Base-by-base conservation (phyloP, 2,329 filamentous ascomycete species). In the Helotiales sp. region DNA sequence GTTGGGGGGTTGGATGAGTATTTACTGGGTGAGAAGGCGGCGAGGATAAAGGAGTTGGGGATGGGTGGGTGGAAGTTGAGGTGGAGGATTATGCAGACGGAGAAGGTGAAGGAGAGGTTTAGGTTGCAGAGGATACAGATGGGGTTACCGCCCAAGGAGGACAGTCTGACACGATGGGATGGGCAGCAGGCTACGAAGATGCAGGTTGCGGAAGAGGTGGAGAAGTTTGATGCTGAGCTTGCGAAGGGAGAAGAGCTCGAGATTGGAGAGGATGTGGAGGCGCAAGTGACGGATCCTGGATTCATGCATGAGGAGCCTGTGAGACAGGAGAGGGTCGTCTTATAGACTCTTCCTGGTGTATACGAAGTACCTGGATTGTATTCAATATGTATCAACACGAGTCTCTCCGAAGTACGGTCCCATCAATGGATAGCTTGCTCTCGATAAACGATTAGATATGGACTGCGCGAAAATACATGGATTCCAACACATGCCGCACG, bases 1-100 rank as follows among this genome's bases (percentile, higher is more conserved):
- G 85, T 88, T 61, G 93, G 93, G 59, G 92, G 95, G 7, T 80
- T 99, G 63, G 95, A 99, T 74, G 86, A 92, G 69, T 99, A 99
- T 76, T 79, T 99, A 46, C 79, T 96, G 40, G 92, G 91, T 65
- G 83, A 86, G 72, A 95, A 91, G 76, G 79, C 88, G 15, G 82
- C 80, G 38, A 83, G 95, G 63, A 81, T 98, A 70, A 90, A 87
- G 77, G 91, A 96, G 74, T 79, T 99, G 57, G 95, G 95, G 5
- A 86, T 93, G 52, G 88, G 88, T 64, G 95, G 95, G 6, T 99
- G 95, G 95, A 85, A 87, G 67, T 77, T 99, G 69, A 81, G 95
- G 63, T 97, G 92, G 90, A 83, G 90, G 61, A 79, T 99, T 60
- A 91, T 97, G 87, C 90, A 93, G 77, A 92, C 86, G 4, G 77